Base-by-base conservation (phyloP, 805 yeast genomes). In the Priceomyces carsonii region DNA sequence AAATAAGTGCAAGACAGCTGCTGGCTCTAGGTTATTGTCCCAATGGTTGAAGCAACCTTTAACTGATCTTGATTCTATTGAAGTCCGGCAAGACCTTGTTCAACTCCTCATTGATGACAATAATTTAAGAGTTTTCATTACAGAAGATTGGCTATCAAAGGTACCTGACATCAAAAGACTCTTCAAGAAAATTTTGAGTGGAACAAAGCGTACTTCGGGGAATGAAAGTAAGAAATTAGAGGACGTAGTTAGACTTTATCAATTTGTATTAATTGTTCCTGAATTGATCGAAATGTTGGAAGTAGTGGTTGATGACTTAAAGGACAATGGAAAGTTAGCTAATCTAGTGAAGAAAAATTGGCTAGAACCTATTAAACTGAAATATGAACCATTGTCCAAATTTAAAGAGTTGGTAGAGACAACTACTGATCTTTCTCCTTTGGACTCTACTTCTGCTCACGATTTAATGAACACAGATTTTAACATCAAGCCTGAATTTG, bases 1-100 rank as follows among this genome's bases (percentile, higher is more conserved):
- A 49, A 91, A 93, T 66, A 79, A 82, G 47, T 91, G 98, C 67
- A 88, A 85, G 50, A 83, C 95, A 3, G 73, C 79, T 2, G 88
- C 93, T n/a, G 99, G 99, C 6, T 69, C 91, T 1, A 73, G 98
- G 44, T 62, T 90, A 33, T 71, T 93, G 17, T 81, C 93, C 10
- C 96, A 88, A 53, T 93, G 99, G 99, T 71, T 93, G 42, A 93
- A 91, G 53, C 99, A 93, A 60, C 99, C 99, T 1, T 70, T 93
- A 32, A 81, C 95, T 35, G 79, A 79, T 45, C 53, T 73, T 8
- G 52, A 48, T 0, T 78, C 71, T 33, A 89, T 93, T 25, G 57
- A 63, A 25, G 69, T 79, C 28, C 73, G 99, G 33, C 96, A 86
- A 45, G 57, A 66, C 6, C 63, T 93, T 32, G 95, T 91, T n/a